A percentile compares a stretch with the other conserved stretches of the same genome.
These are phyloP conservation scores for Canavalia gladiata DNA, from an alignment of 306 rosid species.

Conservation along the genomic window DNA sequence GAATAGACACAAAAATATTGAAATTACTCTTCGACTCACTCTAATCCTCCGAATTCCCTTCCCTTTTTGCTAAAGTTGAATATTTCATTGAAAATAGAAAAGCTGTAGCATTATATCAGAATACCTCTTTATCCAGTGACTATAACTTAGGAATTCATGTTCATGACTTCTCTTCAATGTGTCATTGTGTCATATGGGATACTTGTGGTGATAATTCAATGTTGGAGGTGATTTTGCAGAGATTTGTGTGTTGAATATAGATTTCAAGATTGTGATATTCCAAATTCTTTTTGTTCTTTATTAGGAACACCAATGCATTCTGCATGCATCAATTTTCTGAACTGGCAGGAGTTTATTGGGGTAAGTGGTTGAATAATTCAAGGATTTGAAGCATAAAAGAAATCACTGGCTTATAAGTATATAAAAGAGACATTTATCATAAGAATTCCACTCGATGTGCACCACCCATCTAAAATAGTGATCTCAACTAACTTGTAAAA, in stretches of 20 bases:
- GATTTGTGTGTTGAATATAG: not conserved
- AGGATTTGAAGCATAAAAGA: conserved; percentile 18
- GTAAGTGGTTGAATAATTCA: conserved; percentile 13
- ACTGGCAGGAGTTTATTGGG: conserved; percentile 13
- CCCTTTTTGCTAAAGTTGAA: not conserved
- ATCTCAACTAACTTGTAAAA: not conserved
- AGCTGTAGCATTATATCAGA: not conserved
- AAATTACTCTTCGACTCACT: conserved; percentile 1
- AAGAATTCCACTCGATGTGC: conserved; percentile 7
- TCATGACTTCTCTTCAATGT: not conserved
- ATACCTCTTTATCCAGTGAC: not conserved
- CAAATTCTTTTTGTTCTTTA: not conserved
- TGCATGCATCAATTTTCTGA: conserved; percentile 11
- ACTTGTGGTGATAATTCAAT: conserved; percentile 1
- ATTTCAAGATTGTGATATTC: conserved; percentile 20
- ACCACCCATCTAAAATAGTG: not conserved
- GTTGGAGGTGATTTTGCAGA: not conserved
- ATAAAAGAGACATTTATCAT: not conserved
- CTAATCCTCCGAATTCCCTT: not conserved
- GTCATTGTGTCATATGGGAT: not conserved
- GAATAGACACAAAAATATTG: not conserved
- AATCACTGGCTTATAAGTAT: conserved; percentile 1
- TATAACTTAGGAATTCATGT: conserved; percentile 8
- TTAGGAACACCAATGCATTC: conserved; percentile 23
- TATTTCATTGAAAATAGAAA: conserved; percentile 2